phyloP scores from a whole-genome alignment of 495 filamentous ascomycete species.

The Symbiotaphrina buchneri region DNA sequence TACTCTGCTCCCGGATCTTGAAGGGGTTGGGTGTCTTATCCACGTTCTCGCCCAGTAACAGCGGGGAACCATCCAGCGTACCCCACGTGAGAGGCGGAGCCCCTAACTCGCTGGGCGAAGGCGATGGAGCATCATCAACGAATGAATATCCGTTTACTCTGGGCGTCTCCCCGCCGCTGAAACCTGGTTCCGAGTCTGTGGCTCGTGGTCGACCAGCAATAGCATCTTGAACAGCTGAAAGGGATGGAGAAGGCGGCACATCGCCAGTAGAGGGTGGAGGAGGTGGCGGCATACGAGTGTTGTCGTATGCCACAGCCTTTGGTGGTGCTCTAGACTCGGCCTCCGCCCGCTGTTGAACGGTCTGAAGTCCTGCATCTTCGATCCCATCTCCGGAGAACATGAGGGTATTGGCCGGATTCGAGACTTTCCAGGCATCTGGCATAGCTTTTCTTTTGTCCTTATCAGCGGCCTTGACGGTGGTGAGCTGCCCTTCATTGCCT shows the following conservation, averaged over 20 bases:
- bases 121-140: conserved; percentile 56
- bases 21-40: conserved; percentile 62
- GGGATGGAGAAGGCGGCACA: conserved; percentile 50
- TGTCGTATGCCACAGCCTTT: conserved; percentile 58
- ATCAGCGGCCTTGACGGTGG: conserved; percentile 24
- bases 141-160: conserved; percentile 84
- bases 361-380: conserved; percentile 43
- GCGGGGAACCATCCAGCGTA: conserved; percentile 13
- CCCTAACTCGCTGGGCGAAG: conserved; percentile 7
- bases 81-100: conserved; percentile 8
- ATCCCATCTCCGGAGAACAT: conserved; percentile 70
- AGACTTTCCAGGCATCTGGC: conserved; percentile 58
- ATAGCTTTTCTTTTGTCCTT: conserved; percentile 51
- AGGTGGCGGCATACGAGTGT: conserved; percentile 46
- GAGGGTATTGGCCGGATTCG: conserved; percentile 51
- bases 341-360: conserved; percentile 42
- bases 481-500: no score
- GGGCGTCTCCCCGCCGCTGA: conserved; percentile 51
- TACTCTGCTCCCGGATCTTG: conserved; percentile 49
- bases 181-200: conserved; percentile 41
- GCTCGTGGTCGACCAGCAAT: conserved; percentile 52
- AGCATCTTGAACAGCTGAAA: conserved; percentile 70
- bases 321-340: conserved; percentile 49
- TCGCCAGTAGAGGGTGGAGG: conserved; percentile 13
- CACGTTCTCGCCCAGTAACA: conserved; percentile 24